These are phyloP conservation scores for Candida tunisiensis DNA, from an alignment of 1,139 yeast genomes.

Conservation along the genomic window DNA sequence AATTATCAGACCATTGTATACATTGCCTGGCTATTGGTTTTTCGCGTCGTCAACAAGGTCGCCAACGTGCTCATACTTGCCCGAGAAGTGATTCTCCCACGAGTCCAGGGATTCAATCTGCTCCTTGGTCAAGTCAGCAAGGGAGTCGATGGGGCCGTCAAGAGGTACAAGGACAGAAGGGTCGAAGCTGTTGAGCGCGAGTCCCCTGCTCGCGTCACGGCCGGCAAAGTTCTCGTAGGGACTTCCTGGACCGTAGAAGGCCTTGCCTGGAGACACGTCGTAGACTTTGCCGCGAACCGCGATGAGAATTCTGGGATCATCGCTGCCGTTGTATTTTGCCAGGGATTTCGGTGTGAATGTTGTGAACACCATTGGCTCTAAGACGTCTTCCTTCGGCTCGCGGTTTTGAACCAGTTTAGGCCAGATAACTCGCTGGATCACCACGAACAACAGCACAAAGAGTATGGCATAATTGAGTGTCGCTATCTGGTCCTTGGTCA, in stretches of 20 bases:
- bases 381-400: slow-evolving; percentile 6
- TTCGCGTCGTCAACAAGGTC: slow-evolving; percentile 10
- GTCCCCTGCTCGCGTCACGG: slow-evolving; percentile 87
- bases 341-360: slow-evolving; percentile 64
- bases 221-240: slow-evolving; percentile 96
- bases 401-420: too few relatives aligned
- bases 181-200: slow-evolving; percentile 84
- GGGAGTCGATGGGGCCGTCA: slow-evolving; percentile 47
- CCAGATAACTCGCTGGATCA: slow-evolving; percentile 1
- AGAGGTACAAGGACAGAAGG: slow-evolving; percentile 20
- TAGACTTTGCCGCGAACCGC: slow-evolving; percentile 76
- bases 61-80: slow-evolving; percentile 30
- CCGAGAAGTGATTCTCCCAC: slow-evolving; percentile 71
- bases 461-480: slow-evolving; percentile 1
- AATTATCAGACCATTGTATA: too few relatives aligned
- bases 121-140: slow-evolving; percentile 40
- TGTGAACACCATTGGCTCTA: slow-evolving; percentile 56
- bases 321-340: slow-evolving; percentile 63
- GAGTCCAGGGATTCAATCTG: slow-evolving; percentile 57
- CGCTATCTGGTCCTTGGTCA: neutral
- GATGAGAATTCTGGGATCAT: slow-evolving; percentile 57
- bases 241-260: slow-evolving; percentile 93
- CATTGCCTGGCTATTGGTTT: slow-evolving; percentile 2
- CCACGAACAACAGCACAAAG: slow-evolving; percentile 1
- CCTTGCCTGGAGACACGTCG: slow-evolving; percentile 68